Percentiles rank a stretch among this genome's conserved stretches.
Evolutionary conservation across 2,329 filamentous ascomycete species (phyloP).

Genomic region (Penicillium glabrum): DNA sequence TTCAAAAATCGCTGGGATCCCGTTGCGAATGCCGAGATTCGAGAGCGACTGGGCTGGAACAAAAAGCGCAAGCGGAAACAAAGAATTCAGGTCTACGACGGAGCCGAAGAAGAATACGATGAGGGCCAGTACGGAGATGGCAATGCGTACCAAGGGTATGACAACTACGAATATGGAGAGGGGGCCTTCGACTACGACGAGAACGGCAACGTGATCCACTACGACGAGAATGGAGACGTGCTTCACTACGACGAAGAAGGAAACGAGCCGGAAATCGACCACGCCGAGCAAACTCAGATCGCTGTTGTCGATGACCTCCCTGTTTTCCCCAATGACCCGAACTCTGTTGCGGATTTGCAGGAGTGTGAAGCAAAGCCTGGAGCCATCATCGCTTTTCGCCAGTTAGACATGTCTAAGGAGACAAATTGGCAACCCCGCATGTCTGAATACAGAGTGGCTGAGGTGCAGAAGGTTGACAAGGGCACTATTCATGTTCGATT

Average conservation of each 20-base stretch:
- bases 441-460: constrained; percentile 62
- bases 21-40: constrained; percentile 59
- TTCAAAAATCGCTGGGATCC: constrained; percentile 88
- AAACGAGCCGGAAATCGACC: constrained; percentile 5
- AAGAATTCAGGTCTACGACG: constrained; percentile 49
- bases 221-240: constrained; percentile 24
- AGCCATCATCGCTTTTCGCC: constrained; percentile 47
- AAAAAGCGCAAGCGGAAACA: constrained; percentile 51
- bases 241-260: constrained; percentile 34
- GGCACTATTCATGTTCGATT: constrained; percentile 61
- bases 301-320: constrained; percentile 46
- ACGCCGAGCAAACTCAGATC: not conserved
- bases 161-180: not conserved
- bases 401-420: constrained; percentile 47
- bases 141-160: not conserved
- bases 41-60: constrained; percentile 35
- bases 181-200: not conserved
- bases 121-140: constrained; percentile 36
- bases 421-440: constrained; percentile 49
- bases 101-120: constrained; percentile 42
- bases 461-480: constrained; percentile 60
- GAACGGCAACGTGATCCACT: not conserved
- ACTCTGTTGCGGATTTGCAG: constrained; percentile 53
- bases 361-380: constrained; percentile 35
- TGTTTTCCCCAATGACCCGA: constrained; percentile 59